Conservation (phyloP, 2,329 filamentous ascomycete genomes). For the Leptoxyphium fumago region DNA sequence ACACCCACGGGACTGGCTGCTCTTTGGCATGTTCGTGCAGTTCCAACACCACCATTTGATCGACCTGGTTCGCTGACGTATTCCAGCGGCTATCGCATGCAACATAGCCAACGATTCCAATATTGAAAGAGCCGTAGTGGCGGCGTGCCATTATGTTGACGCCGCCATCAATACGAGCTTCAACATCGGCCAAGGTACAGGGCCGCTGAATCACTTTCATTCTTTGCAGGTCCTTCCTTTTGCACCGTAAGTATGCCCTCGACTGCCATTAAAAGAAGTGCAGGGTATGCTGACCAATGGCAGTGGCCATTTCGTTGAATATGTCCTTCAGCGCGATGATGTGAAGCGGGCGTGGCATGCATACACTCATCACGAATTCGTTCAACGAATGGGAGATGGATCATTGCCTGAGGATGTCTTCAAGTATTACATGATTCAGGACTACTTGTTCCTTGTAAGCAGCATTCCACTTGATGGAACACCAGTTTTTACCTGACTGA, state of each 20-base stretch:
- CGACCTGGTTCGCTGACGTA: slow-evolving; percentile 1
- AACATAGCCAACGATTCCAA: slow-evolving; percentile 48
- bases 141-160: slow-evolving; percentile 58
- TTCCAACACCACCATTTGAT: background rate
- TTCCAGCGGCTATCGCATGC: slow-evolving; percentile 55
- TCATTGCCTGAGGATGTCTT: slow-evolving; percentile 62
- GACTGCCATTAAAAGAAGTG: background rate
- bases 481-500: background rate
- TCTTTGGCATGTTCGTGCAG: slow-evolving; percentile 62
- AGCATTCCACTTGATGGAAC: background rate
- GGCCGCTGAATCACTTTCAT: slow-evolving; percentile 68
- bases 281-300: background rate
- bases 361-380: slow-evolving; percentile 73
- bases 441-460: slow-evolving; percentile 73
- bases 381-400: slow-evolving; percentile 59
- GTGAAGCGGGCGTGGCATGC: slow-evolving; percentile 59
- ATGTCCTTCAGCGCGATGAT: slow-evolving; percentile 59
- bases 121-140: slow-evolving; percentile 45
- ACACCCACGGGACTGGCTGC: slow-evolving; percentile 91
- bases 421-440: slow-evolving; percentile 79
- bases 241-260: slow-evolving; percentile 37
- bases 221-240: slow-evolving; percentile 55
- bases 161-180: slow-evolving; percentile 53
- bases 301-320: slow-evolving; percentile 64
- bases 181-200: slow-evolving; percentile 50